These are phyloP conservation scores for Pyrus hybrid DNA, from an alignment of 331 rosid species.

Conservation along the genomic window DNA sequence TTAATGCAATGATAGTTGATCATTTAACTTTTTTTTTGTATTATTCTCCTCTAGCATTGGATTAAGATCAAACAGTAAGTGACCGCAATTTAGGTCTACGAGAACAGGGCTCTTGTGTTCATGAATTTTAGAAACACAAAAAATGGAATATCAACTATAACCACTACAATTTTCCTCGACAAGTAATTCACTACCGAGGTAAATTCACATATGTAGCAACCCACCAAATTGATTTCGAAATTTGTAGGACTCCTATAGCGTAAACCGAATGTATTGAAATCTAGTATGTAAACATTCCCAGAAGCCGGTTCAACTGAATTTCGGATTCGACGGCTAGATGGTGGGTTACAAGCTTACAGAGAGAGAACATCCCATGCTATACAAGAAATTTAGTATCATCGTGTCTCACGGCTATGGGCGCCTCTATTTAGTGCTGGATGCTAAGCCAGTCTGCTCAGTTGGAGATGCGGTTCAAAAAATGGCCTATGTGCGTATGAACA, in stretches of 20 bases:
- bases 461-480: constrained; percentile 16
- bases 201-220: background rate
- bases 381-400: constrained; percentile 3
- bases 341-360: constrained; percentile 25
- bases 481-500: constrained; percentile 18
- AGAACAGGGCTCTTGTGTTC: background rate
- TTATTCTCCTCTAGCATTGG: too few species aligned
- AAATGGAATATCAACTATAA: background rate
- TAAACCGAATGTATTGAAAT: background rate
- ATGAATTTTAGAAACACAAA: background rate
- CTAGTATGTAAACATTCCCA: background rate
- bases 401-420: constrained; percentile 11
- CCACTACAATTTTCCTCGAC: background rate
- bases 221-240: background rate
- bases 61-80: too few species aligned
- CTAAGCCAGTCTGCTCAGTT: constrained; percentile 19
- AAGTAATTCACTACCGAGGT: too few species aligned
- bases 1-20: too few species aligned
- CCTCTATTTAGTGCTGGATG: constrained; percentile 10
- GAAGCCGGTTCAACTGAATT: constrained; percentile 10
- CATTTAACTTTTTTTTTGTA: too few species aligned
- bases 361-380: constrained; percentile 16
- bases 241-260: too few species aligned
- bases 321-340: constrained; percentile 1
- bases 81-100: background rate